Conservation (phyloP, 768 basidiomycete genomes). For the Hydnum rufescens region DNA sequence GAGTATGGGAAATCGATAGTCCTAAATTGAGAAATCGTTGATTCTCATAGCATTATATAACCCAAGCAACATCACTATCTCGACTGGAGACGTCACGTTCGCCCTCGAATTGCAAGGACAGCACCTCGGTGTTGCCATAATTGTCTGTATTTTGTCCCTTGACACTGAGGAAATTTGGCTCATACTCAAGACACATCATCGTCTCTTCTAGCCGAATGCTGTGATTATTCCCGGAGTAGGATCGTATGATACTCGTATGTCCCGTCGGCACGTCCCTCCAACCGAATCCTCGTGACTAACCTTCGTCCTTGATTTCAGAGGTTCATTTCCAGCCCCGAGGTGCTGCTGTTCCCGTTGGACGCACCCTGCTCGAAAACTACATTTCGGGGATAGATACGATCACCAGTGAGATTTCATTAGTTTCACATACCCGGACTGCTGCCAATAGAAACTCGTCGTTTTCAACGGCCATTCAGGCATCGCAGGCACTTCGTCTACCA, state of each 20-base stretch:
- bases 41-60: not conserved
- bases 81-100: constrained; percentile 46
- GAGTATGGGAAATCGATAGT: not conserved
- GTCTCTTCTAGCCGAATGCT: not conserved
- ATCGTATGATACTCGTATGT: not conserved
- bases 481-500: not conserved
- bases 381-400: constrained; percentile 28
- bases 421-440: not conserved
- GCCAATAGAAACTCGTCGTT: no score
- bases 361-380: constrained; percentile 40
- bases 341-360: constrained; percentile 32
- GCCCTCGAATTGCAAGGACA: constrained; percentile 34
- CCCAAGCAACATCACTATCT: constrained; percentile 26
- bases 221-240: not conserved
- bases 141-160: constrained; percentile 20
- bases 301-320: not conserved
- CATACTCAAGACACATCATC: not conserved
- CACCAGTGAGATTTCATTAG: not conserved
- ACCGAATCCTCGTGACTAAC: not conserved
- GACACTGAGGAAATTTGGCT: not conserved
- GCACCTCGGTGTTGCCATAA: constrained; percentile 36
- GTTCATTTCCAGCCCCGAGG: constrained; percentile 26
- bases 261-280: not conserved
- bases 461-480: no score
- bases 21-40: not conserved